These are phyloP conservation scores for Coffea eugenioides DNA, from an alignment of 257 asterid species.

Conservation along the genomic window DNA sequence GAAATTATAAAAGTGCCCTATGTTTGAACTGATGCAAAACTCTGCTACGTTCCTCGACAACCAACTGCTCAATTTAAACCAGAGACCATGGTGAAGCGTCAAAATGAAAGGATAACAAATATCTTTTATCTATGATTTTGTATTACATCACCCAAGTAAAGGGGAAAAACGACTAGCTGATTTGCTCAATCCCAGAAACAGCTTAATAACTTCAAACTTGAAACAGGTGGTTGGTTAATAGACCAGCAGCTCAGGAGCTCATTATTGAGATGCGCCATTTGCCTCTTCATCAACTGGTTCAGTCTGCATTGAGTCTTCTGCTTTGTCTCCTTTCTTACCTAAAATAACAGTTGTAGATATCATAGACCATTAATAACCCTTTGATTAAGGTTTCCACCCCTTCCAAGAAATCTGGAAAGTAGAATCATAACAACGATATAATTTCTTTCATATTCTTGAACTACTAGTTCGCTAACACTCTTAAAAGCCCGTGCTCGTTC, in stretches of 20 bases:
- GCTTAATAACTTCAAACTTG: conserved; percentile 14
- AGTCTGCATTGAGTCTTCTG: conserved; percentile 42
- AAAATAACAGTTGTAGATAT: conserved; percentile 12
- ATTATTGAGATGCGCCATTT: conserved; percentile 19
- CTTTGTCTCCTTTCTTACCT: conserved; percentile 70
- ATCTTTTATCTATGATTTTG: conserved; percentile 4
- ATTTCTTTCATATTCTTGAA: neutral
- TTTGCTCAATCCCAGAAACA: conserved; percentile 10
- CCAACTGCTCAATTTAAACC: conserved; percentile 1
- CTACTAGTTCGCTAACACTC: neutral
- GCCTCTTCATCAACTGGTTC: conserved; percentile 44
- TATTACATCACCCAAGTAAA: conserved; percentile 15
- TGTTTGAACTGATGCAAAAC: neutral
- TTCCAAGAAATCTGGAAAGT: neutral
- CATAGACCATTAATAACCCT: neutral
- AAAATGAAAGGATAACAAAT: conserved; percentile 7
- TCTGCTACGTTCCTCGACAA: neutral
- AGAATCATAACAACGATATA: neutral
- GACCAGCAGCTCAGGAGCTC: neutral
- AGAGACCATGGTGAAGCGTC: conserved; percentile 11
- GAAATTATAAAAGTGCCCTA: neutral
- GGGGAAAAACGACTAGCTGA: conserved; percentile 19
- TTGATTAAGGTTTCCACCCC: neutral
- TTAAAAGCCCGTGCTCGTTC: neutral
- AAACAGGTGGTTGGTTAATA: neutral